Base-by-base conservation (phyloP, 108 stramenopile genomes). In the Skeletonema grethae region DNA sequence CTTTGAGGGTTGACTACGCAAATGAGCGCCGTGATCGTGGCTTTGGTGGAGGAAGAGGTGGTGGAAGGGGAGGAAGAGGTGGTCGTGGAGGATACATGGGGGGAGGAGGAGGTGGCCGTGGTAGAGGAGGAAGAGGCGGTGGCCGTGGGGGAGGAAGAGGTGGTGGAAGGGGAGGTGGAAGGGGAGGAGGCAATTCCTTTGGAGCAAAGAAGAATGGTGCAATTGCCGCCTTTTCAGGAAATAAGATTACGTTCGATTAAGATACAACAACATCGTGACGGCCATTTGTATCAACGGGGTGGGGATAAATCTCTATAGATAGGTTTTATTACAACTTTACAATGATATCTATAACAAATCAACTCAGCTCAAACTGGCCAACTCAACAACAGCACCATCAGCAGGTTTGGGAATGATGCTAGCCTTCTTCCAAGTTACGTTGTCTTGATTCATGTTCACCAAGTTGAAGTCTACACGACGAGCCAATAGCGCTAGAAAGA, bases 1-100 rank as follows among this genome's bases (percentile, higher is more conserved):
- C 88, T 2, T 81, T 99, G 30, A 85, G 98, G 6, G 94, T 99
- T 20, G 95, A 98, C 81, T 96, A 67, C 76, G 95, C 97, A 4
- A 78, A 81, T 35, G 91, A 90, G 53, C 77, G 82, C 30, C 69
- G 69, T 57, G 87, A 85, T 32, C 84, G 88, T 63, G 76, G 86
- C 10, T 68, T 64, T 20, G 85, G 90, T 6, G 82, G 89, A 43
- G 86, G 91, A 34, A 32, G 75, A 34, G 78, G 88, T 30, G 61
- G 85, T 11, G 69, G 79, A 8, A 76, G 90, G 18, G 86, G 91
- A 31, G 84, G 90, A 5, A 63, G 90, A 36, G 87, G 94, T 16
- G 85, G 97, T 9, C 85, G 88, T 16, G 69, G 84, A 34, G 88
- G 91, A 5, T 75, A 91, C 31, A 87, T 91, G 41, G 87, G 93